A percentile compares a stretch with the other conserved stretches of the same genome.
Conservation (phyloP, 805 yeast species). For the Hanseniaspora guilliermondii region DNA sequence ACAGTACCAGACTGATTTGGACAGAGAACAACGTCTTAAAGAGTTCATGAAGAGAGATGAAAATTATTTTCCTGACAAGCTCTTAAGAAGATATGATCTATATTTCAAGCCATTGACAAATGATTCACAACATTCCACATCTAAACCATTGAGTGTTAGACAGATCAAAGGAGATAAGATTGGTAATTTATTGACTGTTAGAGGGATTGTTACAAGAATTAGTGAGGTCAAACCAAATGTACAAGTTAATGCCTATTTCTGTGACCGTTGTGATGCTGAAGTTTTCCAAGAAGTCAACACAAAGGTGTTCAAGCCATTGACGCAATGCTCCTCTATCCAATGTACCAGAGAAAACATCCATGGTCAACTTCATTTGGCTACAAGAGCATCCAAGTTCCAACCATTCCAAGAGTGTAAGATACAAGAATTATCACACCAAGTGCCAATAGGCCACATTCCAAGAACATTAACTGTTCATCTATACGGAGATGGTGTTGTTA, state of each 20-base stretch:
- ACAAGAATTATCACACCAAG: constrained; percentile 91
- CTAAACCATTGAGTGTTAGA: constrained; percentile 62
- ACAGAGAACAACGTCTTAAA: constrained; percentile 19
- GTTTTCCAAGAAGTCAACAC: constrained; percentile 88
- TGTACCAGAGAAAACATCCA: constrained; percentile 68
- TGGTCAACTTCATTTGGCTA: constrained; percentile 83
- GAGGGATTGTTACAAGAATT: constrained; percentile 91
- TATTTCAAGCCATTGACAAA: constrained; percentile 72
- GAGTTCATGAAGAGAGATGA: constrained; percentile 29
- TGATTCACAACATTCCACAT: constrained; percentile 21
- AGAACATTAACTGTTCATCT: constrained; percentile 73
- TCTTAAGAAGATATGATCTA: constrained; percentile 74
- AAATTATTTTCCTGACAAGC: constrained; percentile 67
- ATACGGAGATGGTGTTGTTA: constrained; percentile 72
- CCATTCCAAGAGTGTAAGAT: constrained; percentile 92
- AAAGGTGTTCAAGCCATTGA: constrained; percentile 72
- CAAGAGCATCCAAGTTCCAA: constrained; percentile 89
- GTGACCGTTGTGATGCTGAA: constrained; percentile 95
- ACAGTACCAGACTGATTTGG: constrained; percentile 18
- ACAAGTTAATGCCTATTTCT: constrained; percentile 84
- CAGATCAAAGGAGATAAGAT: constrained; percentile 72
- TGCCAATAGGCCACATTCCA: constrained; percentile 97
- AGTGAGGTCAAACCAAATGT: constrained; percentile 93
- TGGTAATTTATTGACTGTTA: constrained; percentile 77
- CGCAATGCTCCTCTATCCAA: constrained; percentile 71